Conservation (phyloP, 306 rosid genomes). For the Quercus agrifolia region DNA sequence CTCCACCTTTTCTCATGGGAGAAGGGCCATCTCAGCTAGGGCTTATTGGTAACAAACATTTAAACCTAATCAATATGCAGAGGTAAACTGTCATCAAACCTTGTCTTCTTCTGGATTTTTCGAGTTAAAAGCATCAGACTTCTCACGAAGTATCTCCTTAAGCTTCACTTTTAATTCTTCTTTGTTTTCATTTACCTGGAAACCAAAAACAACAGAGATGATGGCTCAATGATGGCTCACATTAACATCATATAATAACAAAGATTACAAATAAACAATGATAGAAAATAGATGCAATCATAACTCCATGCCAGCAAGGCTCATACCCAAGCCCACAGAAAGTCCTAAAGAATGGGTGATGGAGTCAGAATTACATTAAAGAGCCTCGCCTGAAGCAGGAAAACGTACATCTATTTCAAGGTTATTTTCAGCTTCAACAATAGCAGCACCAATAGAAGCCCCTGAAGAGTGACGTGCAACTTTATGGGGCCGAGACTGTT, state of each 20-base stretch:
- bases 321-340: conserved; percentile 41
- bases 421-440: conserved; percentile 83
- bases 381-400: conserved; percentile 41
- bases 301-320: conserved; percentile 34
- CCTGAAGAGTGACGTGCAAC: conserved; percentile 54
- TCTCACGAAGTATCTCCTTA: conserved; percentile 77
- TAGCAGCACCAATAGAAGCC: conserved; percentile 73
- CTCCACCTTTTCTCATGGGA: too few species aligned
- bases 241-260: neutral
- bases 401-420: conserved; percentile 82
- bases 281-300: conserved; percentile 1
- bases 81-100: conserved; percentile 37
- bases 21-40: too few species aligned
- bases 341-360: conserved; percentile 27
- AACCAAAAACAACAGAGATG: conserved; percentile 8
- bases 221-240: neutral
- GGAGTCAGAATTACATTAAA: conserved; percentile 19
- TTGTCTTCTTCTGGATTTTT: conserved; percentile 61
- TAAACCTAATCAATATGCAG: neutral
- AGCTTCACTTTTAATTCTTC: conserved; percentile 79
- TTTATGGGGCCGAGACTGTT: conserved; percentile 35
- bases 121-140: conserved; percentile 82
- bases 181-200: conserved; percentile 66
- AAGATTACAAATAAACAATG: neutral
- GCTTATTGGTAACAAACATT: neutral